phyloP scores from a whole-genome alignment of 2,329 filamentous ascomycete species.

The Hypoxylon rubiginosum region DNA sequence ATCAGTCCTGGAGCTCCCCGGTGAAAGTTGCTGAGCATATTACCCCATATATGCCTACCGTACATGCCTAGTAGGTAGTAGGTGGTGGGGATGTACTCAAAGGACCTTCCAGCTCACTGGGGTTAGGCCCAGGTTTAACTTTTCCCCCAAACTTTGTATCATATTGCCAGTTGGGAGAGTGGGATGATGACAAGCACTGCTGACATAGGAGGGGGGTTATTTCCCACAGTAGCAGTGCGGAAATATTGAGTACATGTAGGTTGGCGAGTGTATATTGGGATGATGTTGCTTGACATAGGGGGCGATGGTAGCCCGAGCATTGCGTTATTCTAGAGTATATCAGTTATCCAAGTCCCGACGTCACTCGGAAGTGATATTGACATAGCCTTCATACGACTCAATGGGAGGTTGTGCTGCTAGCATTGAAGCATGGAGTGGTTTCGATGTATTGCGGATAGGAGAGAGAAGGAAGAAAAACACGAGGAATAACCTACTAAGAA shows the following conservation, averaged over 20 bases:
- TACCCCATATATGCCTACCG: neutral
- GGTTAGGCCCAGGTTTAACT: neutral
- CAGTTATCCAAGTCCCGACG: too few species aligned
- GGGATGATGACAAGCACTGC: neutral
- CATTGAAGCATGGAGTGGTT: too few species aligned
- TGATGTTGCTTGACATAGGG: neutral
- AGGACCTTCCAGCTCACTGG: neutral
- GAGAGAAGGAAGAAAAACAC: too few species aligned
- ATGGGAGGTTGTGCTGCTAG: too few species aligned
- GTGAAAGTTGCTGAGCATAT: neutral
- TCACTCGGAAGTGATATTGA: too few species aligned
- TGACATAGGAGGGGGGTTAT: neutral
- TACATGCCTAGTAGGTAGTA: neutral
- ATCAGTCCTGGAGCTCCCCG: conserved; percentile 3
- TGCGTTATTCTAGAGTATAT: too few species aligned
- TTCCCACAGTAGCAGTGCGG: neutral
- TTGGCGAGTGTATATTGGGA: neutral
- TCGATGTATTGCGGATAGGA: too few species aligned
- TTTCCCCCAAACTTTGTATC: neutral
- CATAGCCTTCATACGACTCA: too few species aligned
- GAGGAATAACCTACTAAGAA: too few species aligned
- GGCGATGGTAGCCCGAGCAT: neutral
- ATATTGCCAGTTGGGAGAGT: neutral
- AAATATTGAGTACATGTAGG: neutral
- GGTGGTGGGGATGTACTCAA: neutral